phyloP scores from a whole-genome alignment of 2,329 filamentous ascomycete genomes.

The Sporothrix mexicana region DNA sequence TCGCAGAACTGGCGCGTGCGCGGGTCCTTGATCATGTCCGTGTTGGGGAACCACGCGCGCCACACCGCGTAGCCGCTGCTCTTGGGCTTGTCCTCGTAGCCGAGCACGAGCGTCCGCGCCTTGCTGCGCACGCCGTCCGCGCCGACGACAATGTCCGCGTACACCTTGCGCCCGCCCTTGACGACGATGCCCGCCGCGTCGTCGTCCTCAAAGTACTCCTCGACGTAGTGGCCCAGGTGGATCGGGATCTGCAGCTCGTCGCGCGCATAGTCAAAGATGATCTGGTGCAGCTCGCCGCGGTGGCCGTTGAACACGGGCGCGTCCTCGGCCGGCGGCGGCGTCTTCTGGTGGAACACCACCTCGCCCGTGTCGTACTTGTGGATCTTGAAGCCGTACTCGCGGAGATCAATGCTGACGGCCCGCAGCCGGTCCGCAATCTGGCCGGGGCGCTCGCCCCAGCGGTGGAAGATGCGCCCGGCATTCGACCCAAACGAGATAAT shows the following conservation, averaged over 20 bases:
- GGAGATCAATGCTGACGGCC: constrained; percentile 58
- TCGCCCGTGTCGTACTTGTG: constrained; percentile 67
- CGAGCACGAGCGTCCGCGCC: constrained; percentile 57
- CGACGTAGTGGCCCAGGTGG: constrained; percentile 57
- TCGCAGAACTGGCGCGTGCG: constrained; percentile 59
- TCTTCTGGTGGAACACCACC: constrained; percentile 62
- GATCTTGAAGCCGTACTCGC: constrained; percentile 63
- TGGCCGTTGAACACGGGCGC: constrained; percentile 66
- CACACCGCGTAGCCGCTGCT: constrained; percentile 59
- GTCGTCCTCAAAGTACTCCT: constrained; percentile 61
- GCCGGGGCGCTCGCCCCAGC: constrained; percentile 57
- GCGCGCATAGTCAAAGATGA: constrained; percentile 63
- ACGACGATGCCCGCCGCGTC: constrained; percentile 54
- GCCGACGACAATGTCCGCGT: constrained; percentile 59
- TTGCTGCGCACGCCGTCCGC: constrained; percentile 62
- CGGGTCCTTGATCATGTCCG: constrained; percentile 58
- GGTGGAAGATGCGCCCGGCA: constrained; percentile 64
- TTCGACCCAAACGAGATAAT: constrained; percentile 68
- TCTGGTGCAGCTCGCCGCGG: constrained; percentile 63
- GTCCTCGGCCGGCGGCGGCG: constrained; percentile 51
- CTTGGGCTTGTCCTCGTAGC: constrained; percentile 58
- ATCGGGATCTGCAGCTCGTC: constrained; percentile 62
- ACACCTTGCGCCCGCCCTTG: constrained; percentile 34
- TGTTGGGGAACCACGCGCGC: constrained; percentile 60
- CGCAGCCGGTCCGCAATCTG: constrained; percentile 55